phyloP scores from a whole-genome alignment of 768 basidiomycete genomes.

The Hortiboletus flavorubellus region DNA sequence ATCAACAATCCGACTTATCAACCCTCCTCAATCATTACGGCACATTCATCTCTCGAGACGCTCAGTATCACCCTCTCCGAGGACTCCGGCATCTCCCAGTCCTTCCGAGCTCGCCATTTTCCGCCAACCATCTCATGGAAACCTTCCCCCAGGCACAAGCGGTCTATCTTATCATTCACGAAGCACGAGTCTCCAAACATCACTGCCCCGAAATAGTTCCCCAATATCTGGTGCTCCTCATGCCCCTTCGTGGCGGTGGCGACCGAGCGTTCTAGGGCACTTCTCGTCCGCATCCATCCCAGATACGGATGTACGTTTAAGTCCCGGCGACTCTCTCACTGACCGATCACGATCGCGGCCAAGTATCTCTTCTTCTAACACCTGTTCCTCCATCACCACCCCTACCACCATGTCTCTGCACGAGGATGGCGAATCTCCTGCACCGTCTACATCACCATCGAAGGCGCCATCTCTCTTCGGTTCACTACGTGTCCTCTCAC shows the following conservation, averaged over 20 bases:
- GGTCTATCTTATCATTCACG: conserved; percentile 40
- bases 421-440: conserved; percentile 36
- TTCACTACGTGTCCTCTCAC: conserved; percentile 32
- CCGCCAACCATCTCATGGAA: conserved; percentile 33
- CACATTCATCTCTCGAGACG: conserved; percentile 42
- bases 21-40: conserved; percentile 39
- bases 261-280: conserved; percentile 64
- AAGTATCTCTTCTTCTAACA: conserved; percentile 60
- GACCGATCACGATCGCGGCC: conserved; percentile 53
- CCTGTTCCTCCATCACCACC: conserved; percentile 45
- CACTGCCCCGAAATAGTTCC: conserved; percentile 25
- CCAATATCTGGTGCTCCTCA: conserved; percentile 8
- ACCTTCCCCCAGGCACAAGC: conserved; percentile 27
- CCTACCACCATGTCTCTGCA: conserved; percentile 36
- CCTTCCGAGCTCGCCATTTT: conserved; percentile 44
- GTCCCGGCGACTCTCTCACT: conserved; percentile 39
- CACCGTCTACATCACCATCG: conserved; percentile 37
- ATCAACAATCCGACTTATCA: conserved; percentile 35
- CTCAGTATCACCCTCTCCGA: conserved; percentile 39
- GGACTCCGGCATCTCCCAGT: conserved; percentile 32
- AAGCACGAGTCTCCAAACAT: conserved; percentile 48
- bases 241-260: conserved; percentile 44
- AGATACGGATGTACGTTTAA: conserved; percentile 40
- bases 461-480: conserved; percentile 34
- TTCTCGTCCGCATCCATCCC: conserved; percentile 51